Evolutionary conservation across 176 grass and related monocot genomes (phyloP).

Genomic region (Musa troglodytarum): DNA sequence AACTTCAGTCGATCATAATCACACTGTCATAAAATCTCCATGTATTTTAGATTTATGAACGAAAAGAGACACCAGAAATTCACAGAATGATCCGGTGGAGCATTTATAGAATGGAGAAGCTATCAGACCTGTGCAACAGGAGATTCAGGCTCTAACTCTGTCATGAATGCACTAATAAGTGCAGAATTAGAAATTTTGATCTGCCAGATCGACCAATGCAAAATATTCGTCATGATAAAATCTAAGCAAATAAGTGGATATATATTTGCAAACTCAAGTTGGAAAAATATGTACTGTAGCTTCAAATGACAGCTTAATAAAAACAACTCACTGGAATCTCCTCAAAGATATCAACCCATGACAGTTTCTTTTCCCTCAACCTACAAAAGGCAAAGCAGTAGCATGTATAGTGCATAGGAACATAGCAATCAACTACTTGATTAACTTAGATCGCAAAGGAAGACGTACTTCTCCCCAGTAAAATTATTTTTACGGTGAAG

Average conservation of each 20-base stretch:
- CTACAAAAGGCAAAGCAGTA: constrained; percentile 28
- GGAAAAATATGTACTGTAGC: background rate
- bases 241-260: constrained; percentile 1
- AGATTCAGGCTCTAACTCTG: constrained; percentile 80
- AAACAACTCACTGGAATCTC: constrained; percentile 72
- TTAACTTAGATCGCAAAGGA: constrained; percentile 16
- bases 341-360: constrained; percentile 98
- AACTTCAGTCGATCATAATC: constrained; percentile 91
- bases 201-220: constrained; percentile 23
- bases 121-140: constrained; percentile 64
- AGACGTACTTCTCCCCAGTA: constrained; percentile 77
- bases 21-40: constrained; percentile 43
- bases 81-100: background rate
- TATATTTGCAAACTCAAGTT: background rate
- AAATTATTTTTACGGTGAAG: constrained; percentile 82
- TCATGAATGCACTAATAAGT: constrained; percentile 96
- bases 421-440: background rate
- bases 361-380: constrained; percentile 94
- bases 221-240: background rate
- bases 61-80: background rate
- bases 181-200: constrained; percentile 99
- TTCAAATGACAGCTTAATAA: background rate
- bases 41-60: background rate
- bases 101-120: constrained; percentile 5
- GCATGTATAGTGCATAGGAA: background rate